Conservation (phyloP, 768 basidiomycete genomes). For the Clitopilus hobsonii region DNA sequence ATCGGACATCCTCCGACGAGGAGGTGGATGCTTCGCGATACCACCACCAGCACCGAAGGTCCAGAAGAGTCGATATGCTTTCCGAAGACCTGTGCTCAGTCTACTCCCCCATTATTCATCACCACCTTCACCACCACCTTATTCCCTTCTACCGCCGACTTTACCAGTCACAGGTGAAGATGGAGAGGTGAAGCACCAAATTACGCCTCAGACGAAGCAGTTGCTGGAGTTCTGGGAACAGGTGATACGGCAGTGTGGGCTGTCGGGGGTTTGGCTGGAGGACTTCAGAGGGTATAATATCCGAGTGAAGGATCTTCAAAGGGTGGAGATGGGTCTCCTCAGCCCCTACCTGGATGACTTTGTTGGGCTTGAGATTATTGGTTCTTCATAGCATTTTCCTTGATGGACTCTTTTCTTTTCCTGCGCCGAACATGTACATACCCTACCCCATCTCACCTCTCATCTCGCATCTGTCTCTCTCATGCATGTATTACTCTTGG, state of each 20-base stretch:
- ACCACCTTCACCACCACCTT: neutral
- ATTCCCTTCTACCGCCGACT: neutral
- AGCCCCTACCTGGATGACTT: neutral
- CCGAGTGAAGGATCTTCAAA: slow-evolving; percentile 33
- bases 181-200: neutral
- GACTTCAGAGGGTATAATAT: slow-evolving; percentile 60
- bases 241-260: slow-evolving; percentile 45
- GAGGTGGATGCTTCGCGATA: slow-evolving; percentile 6
- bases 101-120: neutral
- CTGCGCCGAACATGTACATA: neutral
- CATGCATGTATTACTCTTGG: neutral
- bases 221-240: slow-evolving; percentile 40
- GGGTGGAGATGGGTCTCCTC: slow-evolving; percentile 15
- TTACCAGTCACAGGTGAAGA: neutral
- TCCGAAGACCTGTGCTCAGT: neutral
- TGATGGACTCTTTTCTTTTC: too few relatives aligned
- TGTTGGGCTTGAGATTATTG: neutral
- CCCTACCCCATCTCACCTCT: too few relatives aligned
- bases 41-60: slow-evolving; percentile 4
- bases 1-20: slow-evolving; percentile 50
- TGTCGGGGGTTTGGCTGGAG: slow-evolving; percentile 58
- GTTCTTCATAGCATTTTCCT: too few relatives aligned
- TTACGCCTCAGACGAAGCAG: slow-evolving; percentile 9
- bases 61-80: slow-evolving; percentile 2
- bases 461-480: neutral